Conservation (phyloP, 78 protist species). For the Corallochytrium limacisporum region DNA sequence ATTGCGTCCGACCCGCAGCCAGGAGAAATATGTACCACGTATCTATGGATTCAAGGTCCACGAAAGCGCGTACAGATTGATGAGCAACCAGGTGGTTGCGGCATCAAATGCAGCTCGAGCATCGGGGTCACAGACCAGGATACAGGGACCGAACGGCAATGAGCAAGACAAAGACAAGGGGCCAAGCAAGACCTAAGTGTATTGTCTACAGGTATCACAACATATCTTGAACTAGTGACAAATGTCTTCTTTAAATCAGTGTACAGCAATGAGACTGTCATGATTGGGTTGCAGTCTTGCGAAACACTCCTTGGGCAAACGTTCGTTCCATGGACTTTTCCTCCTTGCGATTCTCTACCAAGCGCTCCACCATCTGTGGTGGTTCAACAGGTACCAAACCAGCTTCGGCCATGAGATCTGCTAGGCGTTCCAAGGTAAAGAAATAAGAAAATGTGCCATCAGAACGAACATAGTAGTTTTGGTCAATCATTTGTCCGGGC, state of each 20-base stretch:
- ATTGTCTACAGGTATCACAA: too few relatives aligned
- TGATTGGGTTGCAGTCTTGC: too few relatives aligned
- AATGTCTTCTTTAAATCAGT: too few relatives aligned
- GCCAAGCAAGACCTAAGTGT: too few relatives aligned
- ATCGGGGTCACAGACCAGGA: too few relatives aligned
- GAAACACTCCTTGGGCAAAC: background rate
- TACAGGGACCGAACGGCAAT: too few relatives aligned
- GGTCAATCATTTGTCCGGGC: conserved; percentile 18
- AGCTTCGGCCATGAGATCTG: background rate
- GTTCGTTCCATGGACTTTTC: background rate
- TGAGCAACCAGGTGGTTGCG: too few relatives aligned
- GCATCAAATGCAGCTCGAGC: too few relatives aligned
- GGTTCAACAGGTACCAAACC: background rate
- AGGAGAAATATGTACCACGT: background rate
- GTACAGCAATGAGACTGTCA: too few relatives aligned
- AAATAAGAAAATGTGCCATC: conserved; percentile 65
- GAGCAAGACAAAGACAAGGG: too few relatives aligned
- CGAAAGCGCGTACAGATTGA: too few relatives aligned
- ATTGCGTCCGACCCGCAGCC: background rate
- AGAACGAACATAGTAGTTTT: conserved; percentile 34
- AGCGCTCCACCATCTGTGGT: background rate
- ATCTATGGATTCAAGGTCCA: conserved; percentile 24
- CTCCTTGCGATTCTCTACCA: background rate
- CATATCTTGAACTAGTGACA: too few relatives aligned
- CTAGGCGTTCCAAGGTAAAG: conserved; percentile 4